A percentile compares a stretch with the other conserved stretches of the same genome.
Evolutionary conservation across 2,329 filamentous ascomycete species (phyloP).

Genomic region (Sarocladium brachiariae): DNA sequence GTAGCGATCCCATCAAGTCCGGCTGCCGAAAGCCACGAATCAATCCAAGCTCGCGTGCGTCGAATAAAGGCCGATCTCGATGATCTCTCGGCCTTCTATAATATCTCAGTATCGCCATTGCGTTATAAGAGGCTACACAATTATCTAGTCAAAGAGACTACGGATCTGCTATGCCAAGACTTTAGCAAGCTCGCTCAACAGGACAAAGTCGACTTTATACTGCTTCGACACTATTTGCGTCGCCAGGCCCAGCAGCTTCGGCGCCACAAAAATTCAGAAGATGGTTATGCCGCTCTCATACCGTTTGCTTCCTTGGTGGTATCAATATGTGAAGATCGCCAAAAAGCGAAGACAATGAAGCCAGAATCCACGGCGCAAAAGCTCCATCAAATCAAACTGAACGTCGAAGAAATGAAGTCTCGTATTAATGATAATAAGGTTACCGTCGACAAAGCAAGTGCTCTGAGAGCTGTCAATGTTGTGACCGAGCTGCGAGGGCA

Average conservation of each 20-base stretch:
- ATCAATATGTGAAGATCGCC: slow-evolving; percentile 30
- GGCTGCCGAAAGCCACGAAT: slow-evolving; percentile 2
- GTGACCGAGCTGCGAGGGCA: slow-evolving; percentile 32
- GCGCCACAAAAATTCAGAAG: slow-evolving; percentile 30
- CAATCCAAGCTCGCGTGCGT: slow-evolving; percentile 34
- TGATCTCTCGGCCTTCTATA: slow-evolving; percentile 43
- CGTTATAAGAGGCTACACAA: slow-evolving; percentile 30
- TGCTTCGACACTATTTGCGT: slow-evolving; percentile 39
- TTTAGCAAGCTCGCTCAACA: slow-evolving; percentile 31
- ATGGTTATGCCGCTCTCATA: slow-evolving; percentile 32
- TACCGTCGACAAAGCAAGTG: slow-evolving; percentile 32
- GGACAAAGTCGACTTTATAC: slow-evolving; percentile 40
- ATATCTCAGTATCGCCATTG: slow-evolving; percentile 35
- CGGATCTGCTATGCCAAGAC: slow-evolving; percentile 17
- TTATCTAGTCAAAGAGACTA: slow-evolving; percentile 37
- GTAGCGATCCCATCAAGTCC: background rate
- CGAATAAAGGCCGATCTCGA: slow-evolving; percentile 37
- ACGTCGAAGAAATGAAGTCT: slow-evolving; percentile 25
- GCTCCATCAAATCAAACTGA: slow-evolving; percentile 28
- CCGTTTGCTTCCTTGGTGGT: slow-evolving; percentile 42
- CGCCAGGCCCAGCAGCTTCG: slow-evolving; percentile 13
- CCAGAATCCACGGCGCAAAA: slow-evolving; percentile 34
- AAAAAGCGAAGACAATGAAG: slow-evolving; percentile 26
- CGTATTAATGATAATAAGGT: slow-evolving; percentile 28
- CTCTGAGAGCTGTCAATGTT: slow-evolving; percentile 39